These are phyloP conservation scores for Nakazawaea wickerhamii DNA, from an alignment of 805 yeast genomes.

Conservation along the genomic window DNA sequence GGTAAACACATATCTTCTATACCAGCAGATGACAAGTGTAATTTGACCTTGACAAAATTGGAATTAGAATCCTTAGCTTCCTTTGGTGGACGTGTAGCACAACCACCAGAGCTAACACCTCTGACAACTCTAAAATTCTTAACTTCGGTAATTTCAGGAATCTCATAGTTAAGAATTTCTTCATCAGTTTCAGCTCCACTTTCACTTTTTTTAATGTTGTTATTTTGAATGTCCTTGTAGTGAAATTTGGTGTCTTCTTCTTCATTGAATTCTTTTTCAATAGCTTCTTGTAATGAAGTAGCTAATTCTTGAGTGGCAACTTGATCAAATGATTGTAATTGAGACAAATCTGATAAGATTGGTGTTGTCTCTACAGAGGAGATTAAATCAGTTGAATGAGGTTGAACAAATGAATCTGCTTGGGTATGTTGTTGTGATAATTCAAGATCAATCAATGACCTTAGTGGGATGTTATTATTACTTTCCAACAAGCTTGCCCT, in stretches of 20 bases:
- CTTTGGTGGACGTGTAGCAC: slow-evolving; percentile 50
- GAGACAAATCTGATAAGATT: slow-evolving; percentile 2
- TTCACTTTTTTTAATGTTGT: neutral
- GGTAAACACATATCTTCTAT: slow-evolving; percentile 46
- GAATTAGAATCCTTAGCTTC: slow-evolving; percentile 20
- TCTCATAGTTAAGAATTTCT: too few species aligned
- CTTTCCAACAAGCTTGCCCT: slow-evolving; percentile 8
- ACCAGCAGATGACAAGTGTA: slow-evolving; percentile 40
- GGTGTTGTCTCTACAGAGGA: slow-evolving; percentile 11
- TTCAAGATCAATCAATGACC: slow-evolving; percentile 15
- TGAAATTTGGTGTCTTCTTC: neutral
- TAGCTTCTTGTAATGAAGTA: neutral
- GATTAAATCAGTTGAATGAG: slow-evolving; percentile 1
- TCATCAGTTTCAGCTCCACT: slow-evolving; percentile 1
- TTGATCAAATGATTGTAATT: neutral
- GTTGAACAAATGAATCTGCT: slow-evolving; percentile 5
- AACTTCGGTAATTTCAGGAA: slow-evolving; percentile 8
- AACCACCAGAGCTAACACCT: slow-evolving; percentile 56
- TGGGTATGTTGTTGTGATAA: slow-evolving; percentile 20
- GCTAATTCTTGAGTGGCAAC: neutral
- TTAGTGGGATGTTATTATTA: neutral
- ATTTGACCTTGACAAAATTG: slow-evolving; percentile 39
- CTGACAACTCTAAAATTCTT: slow-evolving; percentile 40
- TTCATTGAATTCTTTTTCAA: neutral
- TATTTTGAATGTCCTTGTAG: neutral